Conservation (phyloP, 305 asterid species). For the Solanum aculeatissimum region DNA sequence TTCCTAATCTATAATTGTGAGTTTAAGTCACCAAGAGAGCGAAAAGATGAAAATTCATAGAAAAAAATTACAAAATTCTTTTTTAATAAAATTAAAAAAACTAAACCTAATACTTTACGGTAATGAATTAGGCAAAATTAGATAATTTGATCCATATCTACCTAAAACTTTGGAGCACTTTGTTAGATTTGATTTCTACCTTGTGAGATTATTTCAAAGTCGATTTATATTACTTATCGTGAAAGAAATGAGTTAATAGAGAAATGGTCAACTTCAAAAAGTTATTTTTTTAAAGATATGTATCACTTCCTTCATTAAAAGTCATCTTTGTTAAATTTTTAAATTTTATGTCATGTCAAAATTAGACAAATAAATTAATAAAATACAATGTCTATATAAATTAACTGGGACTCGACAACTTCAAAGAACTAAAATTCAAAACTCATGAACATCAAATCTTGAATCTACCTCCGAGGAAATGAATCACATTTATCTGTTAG, state of each 20-base stretch:
- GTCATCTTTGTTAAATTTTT: too few relatives aligned
- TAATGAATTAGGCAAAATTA: not conserved
- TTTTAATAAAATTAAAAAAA: not conserved
- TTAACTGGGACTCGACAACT: not conserved
- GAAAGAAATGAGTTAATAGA: not conserved
- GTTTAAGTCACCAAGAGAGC: too few relatives aligned
- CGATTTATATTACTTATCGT: not conserved
- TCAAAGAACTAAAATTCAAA: accelerated
- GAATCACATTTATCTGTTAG: not conserved
- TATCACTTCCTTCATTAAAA: too few relatives aligned
- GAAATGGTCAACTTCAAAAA: not conserved
- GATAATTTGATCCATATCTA: not conserved
- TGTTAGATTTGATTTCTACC: not conserved
- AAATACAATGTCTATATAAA: not conserved
- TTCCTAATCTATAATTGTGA: too few relatives aligned
- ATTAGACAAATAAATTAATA: accelerated
- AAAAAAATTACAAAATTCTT: not conserved
- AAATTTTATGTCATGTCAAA: not conserved
- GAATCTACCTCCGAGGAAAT: not conserved
- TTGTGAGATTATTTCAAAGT: not conserved
- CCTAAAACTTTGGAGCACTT: not conserved
- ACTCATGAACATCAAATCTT: not conserved
- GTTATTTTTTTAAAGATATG: too few relatives aligned
- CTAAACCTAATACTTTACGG: not conserved
- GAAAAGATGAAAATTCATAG: too few relatives aligned